Evolutionary conservation across 2,329 filamentous ascomycete species (phyloP).

Genomic region (Ophiognomonia clavigignenti-juglandacearum): DNA sequence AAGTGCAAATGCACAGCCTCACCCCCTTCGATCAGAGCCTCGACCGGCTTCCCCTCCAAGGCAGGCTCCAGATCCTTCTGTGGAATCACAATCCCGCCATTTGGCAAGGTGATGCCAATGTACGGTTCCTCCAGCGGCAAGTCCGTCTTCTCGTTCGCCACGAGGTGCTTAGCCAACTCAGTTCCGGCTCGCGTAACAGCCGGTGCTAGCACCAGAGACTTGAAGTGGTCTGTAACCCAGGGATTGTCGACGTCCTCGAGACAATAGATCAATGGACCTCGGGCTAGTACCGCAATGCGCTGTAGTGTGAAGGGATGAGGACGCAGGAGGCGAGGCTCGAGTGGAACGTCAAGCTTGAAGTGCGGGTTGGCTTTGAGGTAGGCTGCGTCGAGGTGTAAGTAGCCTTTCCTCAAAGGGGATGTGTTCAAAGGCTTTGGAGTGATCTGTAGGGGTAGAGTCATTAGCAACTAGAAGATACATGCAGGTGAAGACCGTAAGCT

Average conservation of each 20-base stretch:
- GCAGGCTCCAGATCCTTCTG: conserved; percentile 3
- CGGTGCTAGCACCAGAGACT: conserved; percentile 28
- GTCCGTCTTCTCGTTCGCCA: conserved; percentile 17
- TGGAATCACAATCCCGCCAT: conserved; percentile 2
- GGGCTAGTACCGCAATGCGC: conserved; percentile 43
- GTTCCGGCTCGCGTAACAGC: conserved; percentile 13
- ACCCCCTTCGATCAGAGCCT: conserved; percentile 15
- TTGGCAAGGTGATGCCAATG: conserved; percentile 3
- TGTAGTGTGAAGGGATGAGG: conserved; percentile 54
- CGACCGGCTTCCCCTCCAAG: conserved; percentile 18
- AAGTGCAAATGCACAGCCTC: conserved; percentile 35
- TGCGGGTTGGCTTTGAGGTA: conserved; percentile 33
- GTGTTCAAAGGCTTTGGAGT: neutral
- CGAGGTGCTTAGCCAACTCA: conserved; percentile 4
- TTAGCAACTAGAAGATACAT: neutral
- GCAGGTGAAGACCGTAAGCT: neutral
- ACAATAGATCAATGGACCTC: conserved; percentile 57
- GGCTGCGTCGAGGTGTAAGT: conserved; percentile 37
- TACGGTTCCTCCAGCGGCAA: conserved; percentile 22
- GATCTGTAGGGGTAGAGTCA: neutral
- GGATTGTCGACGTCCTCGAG: conserved; percentile 53
- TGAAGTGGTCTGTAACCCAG: conserved; percentile 52
- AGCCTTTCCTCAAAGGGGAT: conserved; percentile 35
- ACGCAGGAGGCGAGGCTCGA: conserved; percentile 42
- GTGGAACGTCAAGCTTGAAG: conserved; percentile 39